Conservation (phyloP, 345 rosid species). For the Triadica sebifera region DNA sequence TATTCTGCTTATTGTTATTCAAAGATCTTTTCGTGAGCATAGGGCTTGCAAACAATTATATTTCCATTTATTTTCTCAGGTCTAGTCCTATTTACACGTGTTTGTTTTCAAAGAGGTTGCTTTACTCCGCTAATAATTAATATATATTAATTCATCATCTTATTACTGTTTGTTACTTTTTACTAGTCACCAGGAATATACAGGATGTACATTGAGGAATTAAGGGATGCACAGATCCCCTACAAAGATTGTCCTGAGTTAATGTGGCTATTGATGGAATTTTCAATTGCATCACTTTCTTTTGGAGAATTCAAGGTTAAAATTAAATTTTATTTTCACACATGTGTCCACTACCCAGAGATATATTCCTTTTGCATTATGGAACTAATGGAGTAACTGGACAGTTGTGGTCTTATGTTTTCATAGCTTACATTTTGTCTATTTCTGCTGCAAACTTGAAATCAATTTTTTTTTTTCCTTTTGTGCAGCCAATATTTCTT, state of each 20-base stretch:
- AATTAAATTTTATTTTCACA: constrained; percentile 15
- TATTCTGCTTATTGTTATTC: constrained; percentile 56
- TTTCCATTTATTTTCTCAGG: constrained; percentile 82
- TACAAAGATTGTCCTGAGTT: constrained; percentile 71
- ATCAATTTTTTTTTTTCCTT: constrained; percentile 19
- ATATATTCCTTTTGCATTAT: background rate
- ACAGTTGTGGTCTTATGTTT: constrained; percentile 2
- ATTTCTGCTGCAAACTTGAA: constrained; percentile 6
- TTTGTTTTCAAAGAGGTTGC: background rate
- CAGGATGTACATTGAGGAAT: constrained; percentile 56
- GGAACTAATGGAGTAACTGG: background rate
- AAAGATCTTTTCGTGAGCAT: constrained; percentile 57
- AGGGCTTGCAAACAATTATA: constrained; percentile 68
- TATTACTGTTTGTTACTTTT: constrained; percentile 20
- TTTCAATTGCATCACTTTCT: constrained; percentile 47
- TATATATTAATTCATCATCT: background rate
- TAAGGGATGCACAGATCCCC: constrained; percentile 63
- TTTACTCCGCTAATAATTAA: background rate
- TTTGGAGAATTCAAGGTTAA: constrained; percentile 71
- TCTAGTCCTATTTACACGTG: constrained; percentile 17
- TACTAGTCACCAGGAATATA: constrained; percentile 64
- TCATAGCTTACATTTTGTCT: background rate
- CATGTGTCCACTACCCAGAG: background rate
- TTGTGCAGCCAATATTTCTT: constrained; percentile 62
- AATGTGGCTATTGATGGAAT: constrained; percentile 64